phyloP scores from a whole-genome alignment of 768 basidiomycete genomes.

The Mycena floridula region DNA sequence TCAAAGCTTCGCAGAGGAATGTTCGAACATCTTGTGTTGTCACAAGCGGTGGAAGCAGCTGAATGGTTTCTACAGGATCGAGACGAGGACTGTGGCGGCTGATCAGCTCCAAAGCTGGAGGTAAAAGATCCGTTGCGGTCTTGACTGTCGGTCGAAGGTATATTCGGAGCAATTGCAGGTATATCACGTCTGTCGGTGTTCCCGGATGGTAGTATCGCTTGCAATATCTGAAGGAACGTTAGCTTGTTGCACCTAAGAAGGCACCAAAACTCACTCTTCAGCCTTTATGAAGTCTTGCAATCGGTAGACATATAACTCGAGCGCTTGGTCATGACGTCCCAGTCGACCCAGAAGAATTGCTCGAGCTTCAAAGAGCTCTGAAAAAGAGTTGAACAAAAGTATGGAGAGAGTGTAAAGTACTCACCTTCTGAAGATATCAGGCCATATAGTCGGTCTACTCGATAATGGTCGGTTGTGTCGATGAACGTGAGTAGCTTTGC shows the following conservation, averaged over 20 bases:
- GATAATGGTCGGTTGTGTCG: constrained; percentile 60
- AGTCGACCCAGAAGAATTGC: constrained; percentile 88
- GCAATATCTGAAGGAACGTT: constrained; percentile 66
- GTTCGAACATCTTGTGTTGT: constrained; percentile 71
- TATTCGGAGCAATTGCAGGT: constrained; percentile 78
- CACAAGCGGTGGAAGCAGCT: constrained; percentile 87
- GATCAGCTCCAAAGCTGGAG: constrained; percentile 85
- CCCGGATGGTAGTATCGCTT: constrained; percentile 66
- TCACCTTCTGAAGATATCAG: constrained; percentile 77
- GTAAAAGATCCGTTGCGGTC: constrained; percentile 50
- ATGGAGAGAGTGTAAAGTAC: too few relatives aligned
- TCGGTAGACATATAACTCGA: constrained; percentile 92
- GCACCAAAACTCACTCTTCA: constrained; percentile 59
- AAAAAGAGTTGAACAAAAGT: too few relatives aligned
- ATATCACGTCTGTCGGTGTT: constrained; percentile 56
- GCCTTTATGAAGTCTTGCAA: constrained; percentile 81
- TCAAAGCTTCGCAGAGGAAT: constrained; percentile 69
- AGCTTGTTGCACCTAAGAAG: constrained; percentile 3
- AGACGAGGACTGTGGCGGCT: constrained; percentile 77
- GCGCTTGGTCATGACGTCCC: constrained; percentile 86
- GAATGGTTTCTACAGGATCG: constrained; percentile 75
- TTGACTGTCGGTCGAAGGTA: constrained; percentile 73
- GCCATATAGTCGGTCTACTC: constrained; percentile 75
- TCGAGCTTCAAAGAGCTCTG: constrained; percentile 86
- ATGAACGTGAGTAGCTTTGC: constrained; percentile 75